These are phyloP conservation scores for Osmozyma mogii DNA, from an alignment of 805 yeast species.

Conservation along the genomic window DNA sequence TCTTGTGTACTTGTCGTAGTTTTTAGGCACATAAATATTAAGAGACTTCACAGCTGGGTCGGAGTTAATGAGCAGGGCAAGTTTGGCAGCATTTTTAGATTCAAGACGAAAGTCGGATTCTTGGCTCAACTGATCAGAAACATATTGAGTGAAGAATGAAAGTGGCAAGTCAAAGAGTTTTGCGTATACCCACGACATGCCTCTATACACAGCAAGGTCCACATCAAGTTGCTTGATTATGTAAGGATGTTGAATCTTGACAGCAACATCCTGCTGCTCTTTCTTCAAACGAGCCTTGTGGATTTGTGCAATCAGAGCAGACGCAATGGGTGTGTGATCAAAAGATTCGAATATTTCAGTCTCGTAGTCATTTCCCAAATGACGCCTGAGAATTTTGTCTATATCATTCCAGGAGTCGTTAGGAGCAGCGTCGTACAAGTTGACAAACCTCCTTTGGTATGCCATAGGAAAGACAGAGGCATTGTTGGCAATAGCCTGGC, in stretches of 20 bases:
- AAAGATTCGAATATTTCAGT: slow-evolving; percentile 32
- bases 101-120: slow-evolving; percentile 61
- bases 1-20: slow-evolving; percentile 39
- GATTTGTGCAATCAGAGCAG: slow-evolving; percentile 72
- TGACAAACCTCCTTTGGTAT: slow-evolving; percentile 48
- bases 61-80: slow-evolving; percentile 27
- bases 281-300: slow-evolving; percentile 42
- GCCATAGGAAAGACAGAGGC: slow-evolving; percentile 59
- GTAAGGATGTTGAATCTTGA: slow-evolving; percentile 60
- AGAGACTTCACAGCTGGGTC: slow-evolving; percentile 33
- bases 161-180: slow-evolving; percentile 59
- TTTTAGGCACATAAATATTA: slow-evolving; percentile 50
- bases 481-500: slow-evolving; percentile 76
- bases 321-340: slow-evolving; percentile 57
- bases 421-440: slow-evolving; percentile 65
- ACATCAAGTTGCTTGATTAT: slow-evolving; percentile 51
- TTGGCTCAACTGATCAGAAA: slow-evolving; percentile 46
- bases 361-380: slow-evolving; percentile 37
- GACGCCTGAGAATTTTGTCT: slow-evolving; percentile 31
- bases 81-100: slow-evolving; percentile 39
- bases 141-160: slow-evolving; percentile 45
- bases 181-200: slow-evolving; percentile 46
- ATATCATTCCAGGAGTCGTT: slow-evolving; percentile 42
- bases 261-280: slow-evolving; percentile 47
- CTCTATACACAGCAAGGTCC: slow-evolving; percentile 53